Conservation (phyloP, 192 early-diverging fungal genomes). For the Endogone sp. region DNA sequence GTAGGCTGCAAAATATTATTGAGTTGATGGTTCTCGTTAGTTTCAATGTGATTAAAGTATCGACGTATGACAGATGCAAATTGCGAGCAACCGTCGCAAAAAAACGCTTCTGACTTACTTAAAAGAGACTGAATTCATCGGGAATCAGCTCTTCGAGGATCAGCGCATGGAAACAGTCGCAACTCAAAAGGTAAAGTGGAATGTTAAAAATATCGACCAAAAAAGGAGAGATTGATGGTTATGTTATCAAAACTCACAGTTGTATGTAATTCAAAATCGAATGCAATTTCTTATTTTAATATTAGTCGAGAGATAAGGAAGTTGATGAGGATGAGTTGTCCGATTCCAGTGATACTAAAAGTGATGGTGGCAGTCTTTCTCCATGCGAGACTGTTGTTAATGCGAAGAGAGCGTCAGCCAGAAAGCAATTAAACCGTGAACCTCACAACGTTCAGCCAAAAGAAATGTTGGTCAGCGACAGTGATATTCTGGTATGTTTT, state of each 20-base stretch:
- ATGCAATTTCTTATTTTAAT: not conserved
- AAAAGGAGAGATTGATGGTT: not conserved
- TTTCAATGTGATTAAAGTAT: slow-evolving; percentile 1
- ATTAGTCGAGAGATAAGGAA: not conserved
- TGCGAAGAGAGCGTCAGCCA: too few species aligned
- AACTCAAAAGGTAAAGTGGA: not conserved
- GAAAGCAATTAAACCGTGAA: too few species aligned
- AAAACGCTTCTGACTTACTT: slow-evolving; percentile 4
- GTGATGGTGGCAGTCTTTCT: not conserved
- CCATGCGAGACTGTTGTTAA: not conserved
- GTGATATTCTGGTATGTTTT: too few species aligned
- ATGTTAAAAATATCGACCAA: not conserved
- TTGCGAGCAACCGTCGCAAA: slow-evolving; percentile 8
- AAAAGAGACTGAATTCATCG: slow-evolving; percentile 4
- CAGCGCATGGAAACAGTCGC: not conserved
- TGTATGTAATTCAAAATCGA: not conserved
- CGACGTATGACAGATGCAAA: slow-evolving; percentile 1
- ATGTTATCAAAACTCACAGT: not conserved
- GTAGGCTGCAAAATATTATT: not conserved
- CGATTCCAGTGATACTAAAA: not conserved
- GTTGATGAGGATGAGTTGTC: slow-evolving; percentile 2
- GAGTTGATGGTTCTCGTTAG: not conserved
- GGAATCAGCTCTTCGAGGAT: slow-evolving; percentile 4
- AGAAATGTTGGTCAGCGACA: too few species aligned
- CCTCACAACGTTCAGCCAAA: too few species aligned